Percentiles rank a stretch among this genome's conserved stretches.
Conservation (phyloP, 2,329 filamentous ascomycete species). For the Colletotrichum coccodes region DNA sequence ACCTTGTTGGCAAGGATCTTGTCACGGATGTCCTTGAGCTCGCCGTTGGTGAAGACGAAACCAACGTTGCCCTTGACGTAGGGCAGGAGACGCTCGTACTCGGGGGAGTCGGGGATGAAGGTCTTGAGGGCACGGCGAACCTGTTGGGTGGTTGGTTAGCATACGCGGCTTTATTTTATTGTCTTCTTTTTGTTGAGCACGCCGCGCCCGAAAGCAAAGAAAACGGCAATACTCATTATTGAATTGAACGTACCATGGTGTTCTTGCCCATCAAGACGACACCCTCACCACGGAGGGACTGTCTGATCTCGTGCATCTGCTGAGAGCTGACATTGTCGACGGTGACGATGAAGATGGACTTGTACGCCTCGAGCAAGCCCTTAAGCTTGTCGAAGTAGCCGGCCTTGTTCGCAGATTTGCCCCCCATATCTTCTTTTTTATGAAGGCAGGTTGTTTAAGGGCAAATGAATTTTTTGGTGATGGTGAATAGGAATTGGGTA, state of each 20-base stretch:
- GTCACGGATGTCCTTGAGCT: conserved; percentile 92
- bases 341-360: conserved; percentile 95
- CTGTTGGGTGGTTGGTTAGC: conserved; percentile 52
- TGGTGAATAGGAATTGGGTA: conserved; percentile 34
- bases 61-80: conserved; percentile 98
- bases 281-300: conserved; percentile 87
- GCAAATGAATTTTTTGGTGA: conserved; percentile 55
- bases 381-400: conserved; percentile 99
- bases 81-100: conserved; percentile 98
- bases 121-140: conserved; percentile 97
- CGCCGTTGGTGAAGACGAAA: conserved; percentile 99
- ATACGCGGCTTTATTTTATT: not conserved
- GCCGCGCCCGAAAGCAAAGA: not conserved
- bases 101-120: conserved; percentile 88
- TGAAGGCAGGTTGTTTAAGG: conserved; percentile 99
- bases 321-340: conserved; percentile 99
- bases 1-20: conserved; percentile 98
- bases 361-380: conserved; percentile 94
- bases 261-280: conserved; percentile 99
- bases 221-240: not conserved
- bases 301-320: conserved; percentile 99
- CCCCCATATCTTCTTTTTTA: conserved; percentile 96
- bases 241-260: conserved; percentile 84
- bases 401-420: conserved; percentile 93
- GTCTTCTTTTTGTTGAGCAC: no score